Evolutionary conservation across 2,329 filamentous ascomycete genomes (phyloP), one percentile per base, ranked within the genome.

Genomic region (Teratosphaeria zuluensis): DNA sequence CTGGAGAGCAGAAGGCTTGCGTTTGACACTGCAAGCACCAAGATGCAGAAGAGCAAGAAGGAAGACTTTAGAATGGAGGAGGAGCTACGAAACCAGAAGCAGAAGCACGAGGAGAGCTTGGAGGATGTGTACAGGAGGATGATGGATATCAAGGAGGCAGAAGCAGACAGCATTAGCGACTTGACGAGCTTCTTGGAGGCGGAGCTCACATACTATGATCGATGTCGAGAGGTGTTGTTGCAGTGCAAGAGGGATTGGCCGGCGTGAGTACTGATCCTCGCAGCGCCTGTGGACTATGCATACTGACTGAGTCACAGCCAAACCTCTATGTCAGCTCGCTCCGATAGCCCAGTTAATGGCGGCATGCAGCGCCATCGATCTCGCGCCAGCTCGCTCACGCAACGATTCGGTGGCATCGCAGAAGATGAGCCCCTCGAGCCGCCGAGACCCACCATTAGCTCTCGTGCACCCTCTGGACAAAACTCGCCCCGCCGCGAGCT

Each of bases 41-140:
- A 96, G 78, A 86, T 96, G 84, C 87, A 95, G 69, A 96, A 96
- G 75, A 86, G 88, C 28, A 95, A 95, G 78, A 90, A 87, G 68
- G 92, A 97, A 69, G 92, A 97, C 72, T 95, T 94, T 77, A 83
- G 90, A 62, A 81, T 94, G 58, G 94, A 97, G 73, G 92, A 97
- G 71, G 92, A 97, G 74, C 82, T 96, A 57, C 88, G 92, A 58
- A 83, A 85, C 31, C 90, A 94, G 72, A 95, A 95, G 73, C 89
- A 90, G 67, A 97, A 97, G 76, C 97, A 96, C 70, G 94, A 97
- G 71, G 94, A 97, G 77, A 87, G 90, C 16, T 94, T 84, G 70
- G 92, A 97, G 70, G 92, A 97, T 68, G 92, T 97, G 57, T 82
- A 87, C 66, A 84, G 92, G 60, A 84, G 92, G 58, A 97, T 97